phyloP scores from a whole-genome alignment of 148 eudicot species.

The Dysphania ambrosioides region DNA sequence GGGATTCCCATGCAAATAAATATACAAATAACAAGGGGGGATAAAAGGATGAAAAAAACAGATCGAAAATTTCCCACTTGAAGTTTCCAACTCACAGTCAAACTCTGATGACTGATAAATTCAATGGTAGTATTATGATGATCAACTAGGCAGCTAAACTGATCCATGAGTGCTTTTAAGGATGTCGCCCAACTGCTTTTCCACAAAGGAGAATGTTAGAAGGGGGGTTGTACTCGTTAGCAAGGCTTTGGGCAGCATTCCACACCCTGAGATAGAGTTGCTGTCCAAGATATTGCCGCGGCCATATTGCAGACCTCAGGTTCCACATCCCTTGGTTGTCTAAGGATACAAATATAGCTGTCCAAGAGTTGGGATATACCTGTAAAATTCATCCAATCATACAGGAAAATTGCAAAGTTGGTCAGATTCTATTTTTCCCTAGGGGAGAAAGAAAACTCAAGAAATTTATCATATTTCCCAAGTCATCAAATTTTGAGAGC shows the following conservation, averaged over 20 bases:
- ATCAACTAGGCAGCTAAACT: not conserved
- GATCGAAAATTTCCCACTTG: constrained; percentile 1
- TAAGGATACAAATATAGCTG: constrained; percentile 51
- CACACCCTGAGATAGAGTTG: constrained; percentile 59
- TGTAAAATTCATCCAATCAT: constrained; percentile 15
- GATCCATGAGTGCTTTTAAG: constrained; percentile 16
- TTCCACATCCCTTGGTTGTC: constrained; percentile 89
- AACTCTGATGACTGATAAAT: constrained; percentile 41
- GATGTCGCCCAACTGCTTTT: constrained; percentile 42
- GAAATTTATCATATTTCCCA: not conserved
- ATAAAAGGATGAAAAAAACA: not conserved
- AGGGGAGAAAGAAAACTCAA: not conserved
- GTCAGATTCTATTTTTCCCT: not conserved
- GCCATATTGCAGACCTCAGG: constrained; percentile 58
- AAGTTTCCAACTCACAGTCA: constrained; percentile 30
- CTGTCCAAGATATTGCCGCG: constrained; percentile 56
- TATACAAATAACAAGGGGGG: not conserved
- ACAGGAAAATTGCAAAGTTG: not conserved
- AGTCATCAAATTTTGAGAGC: not conserved
- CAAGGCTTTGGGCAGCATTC: constrained; percentile 38
- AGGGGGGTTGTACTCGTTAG: constrained; percentile 53
- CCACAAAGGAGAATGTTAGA: constrained; percentile 53
- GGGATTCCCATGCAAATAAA: constrained; percentile 14
- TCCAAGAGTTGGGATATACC: constrained; percentile 72
- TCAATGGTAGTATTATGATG: not conserved